These are phyloP conservation scores for Boletus reticuloceps DNA, from an alignment of 768 basidiomycete genomes.

Conservation along the genomic window DNA sequence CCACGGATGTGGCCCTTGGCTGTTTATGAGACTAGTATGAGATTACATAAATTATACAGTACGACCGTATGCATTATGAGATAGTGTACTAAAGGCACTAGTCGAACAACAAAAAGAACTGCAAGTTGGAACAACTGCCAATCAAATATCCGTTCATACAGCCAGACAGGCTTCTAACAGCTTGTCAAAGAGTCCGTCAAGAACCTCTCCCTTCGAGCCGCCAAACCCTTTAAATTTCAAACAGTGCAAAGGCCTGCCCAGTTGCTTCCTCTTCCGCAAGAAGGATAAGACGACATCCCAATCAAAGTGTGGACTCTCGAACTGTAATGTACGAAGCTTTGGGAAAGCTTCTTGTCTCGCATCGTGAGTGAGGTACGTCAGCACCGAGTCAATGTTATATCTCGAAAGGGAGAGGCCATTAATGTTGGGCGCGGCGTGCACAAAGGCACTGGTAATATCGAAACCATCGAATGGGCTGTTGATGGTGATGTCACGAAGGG, in stretches of 20 bases:
- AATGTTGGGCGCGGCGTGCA: constrained; percentile 24
- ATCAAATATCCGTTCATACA: constrained; percentile 6
- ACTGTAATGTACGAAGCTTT: constrained; percentile 14
- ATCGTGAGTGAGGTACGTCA: constrained; percentile 26
- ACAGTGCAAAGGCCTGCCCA: constrained; percentile 16
- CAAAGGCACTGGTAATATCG: constrained; percentile 22
- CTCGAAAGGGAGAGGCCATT: constrained; percentile 26
- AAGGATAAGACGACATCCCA: constrained; percentile 29
- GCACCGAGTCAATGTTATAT: constrained; percentile 20
- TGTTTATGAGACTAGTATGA: too few relatives aligned
- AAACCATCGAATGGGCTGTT: constrained; percentile 24
- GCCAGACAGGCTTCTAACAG: constrained; percentile 22
- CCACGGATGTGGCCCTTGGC: too few relatives aligned
- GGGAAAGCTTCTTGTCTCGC: constrained; percentile 27
- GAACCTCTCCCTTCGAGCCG: constrained; percentile 14
- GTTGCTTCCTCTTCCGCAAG: constrained; percentile 21
- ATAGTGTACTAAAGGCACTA: not conserved
- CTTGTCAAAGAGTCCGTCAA: constrained; percentile 19
- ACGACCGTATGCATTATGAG: too few relatives aligned
- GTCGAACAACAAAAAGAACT: too few relatives aligned
- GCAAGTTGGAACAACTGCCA: too few relatives aligned
- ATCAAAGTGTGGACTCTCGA: constrained; percentile 27
- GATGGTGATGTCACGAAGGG: constrained; percentile 20
- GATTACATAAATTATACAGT: too few relatives aligned
- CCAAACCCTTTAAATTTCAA: constrained; percentile 24